These are phyloP conservation scores for Tolypocladium endophyticum DNA, from an alignment of 2,329 filamentous ascomycete genomes.

Conservation along the genomic window DNA sequence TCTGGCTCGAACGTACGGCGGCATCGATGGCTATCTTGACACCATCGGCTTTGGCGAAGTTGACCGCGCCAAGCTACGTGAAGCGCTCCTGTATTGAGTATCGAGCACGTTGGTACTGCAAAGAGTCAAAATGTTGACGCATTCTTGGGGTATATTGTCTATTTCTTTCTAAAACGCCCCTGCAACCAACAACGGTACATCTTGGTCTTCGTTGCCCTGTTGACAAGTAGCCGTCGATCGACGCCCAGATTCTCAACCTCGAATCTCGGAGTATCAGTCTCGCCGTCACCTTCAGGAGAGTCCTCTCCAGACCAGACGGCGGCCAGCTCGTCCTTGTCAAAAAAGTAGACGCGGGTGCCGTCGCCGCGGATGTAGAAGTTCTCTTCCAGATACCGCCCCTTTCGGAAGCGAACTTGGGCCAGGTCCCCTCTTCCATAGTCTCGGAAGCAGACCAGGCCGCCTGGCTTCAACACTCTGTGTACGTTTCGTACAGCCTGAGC, in stretches of 20 bases:
- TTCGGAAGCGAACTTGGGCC: conserved; percentile 94
- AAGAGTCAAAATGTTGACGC: neutral
- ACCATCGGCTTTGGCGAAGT: conserved; percentile 44
- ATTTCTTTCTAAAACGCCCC: conserved; percentile 65
- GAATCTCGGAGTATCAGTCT: conserved; percentile 34
- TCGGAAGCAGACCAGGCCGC: conserved; percentile 87
- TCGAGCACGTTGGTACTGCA: conserved; percentile 11
- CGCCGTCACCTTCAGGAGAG: conserved; percentile 11
- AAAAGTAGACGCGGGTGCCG: conserved; percentile 95
- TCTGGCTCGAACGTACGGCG: conserved; percentile 52
- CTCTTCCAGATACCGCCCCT: conserved; percentile 84
- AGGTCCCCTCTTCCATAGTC: conserved; percentile 95
- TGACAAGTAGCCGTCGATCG: conserved; percentile 84
- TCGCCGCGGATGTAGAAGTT: conserved; percentile 97
- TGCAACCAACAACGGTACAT: conserved; percentile 99
- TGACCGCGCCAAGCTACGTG: conserved; percentile 29
- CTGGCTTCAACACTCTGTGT: conserved; percentile 73
- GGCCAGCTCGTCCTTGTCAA: conserved; percentile 73
- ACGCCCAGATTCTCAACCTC: conserved; percentile 69
- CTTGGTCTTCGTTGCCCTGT: conserved; percentile 80
- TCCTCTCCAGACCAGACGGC: conserved; percentile 59
- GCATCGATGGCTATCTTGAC: conserved; percentile 54
- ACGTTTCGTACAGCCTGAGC: conserved; percentile 71
- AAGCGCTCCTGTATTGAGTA: conserved; percentile 33
- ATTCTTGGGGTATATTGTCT: conserved; percentile 14